Conservation (phyloP, 495 filamentous ascomycete genomes). For the Neurospora sp. region DNA sequence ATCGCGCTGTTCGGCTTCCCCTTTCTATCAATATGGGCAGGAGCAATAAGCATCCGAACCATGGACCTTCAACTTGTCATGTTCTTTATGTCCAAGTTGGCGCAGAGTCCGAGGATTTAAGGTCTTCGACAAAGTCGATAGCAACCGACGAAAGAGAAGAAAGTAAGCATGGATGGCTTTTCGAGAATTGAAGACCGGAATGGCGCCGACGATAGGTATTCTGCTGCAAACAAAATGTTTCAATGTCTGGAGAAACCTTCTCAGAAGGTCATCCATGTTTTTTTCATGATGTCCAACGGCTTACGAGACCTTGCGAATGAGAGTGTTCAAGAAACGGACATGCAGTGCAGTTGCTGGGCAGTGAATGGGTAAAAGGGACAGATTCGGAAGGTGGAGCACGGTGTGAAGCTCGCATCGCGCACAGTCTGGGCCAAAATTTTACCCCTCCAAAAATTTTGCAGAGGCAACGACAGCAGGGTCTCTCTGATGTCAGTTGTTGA, state of each 20-base stretch:
- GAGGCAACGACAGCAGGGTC: background rate
- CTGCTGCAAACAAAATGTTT: background rate
- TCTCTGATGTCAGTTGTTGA: background rate
- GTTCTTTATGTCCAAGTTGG: background rate
- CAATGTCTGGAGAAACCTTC: background rate
- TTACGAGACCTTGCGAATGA: background rate
- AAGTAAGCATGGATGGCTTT: background rate
- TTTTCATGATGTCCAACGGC: background rate
- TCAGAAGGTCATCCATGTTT: background rate
- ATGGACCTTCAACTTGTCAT: background rate
- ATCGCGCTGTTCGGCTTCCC: background rate
- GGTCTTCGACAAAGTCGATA: background rate
- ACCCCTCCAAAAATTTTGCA: conserved; percentile 11
- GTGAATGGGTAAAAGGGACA: background rate
- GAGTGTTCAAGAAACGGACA: background rate
- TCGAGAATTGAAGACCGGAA: background rate
- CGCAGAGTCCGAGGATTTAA: background rate
- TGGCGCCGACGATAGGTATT: background rate
- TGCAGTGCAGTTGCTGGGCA: background rate
- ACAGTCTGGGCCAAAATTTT: background rate
- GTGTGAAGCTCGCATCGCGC: background rate
- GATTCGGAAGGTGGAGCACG: conserved; percentile 1
- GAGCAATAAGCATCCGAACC: background rate
- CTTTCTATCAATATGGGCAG: background rate
- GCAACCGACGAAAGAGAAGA: background rate